These are phyloP conservation scores for Haematococcus lacustris DNA, from an alignment of 139 green algal species.

Conservation along the genomic window DNA sequence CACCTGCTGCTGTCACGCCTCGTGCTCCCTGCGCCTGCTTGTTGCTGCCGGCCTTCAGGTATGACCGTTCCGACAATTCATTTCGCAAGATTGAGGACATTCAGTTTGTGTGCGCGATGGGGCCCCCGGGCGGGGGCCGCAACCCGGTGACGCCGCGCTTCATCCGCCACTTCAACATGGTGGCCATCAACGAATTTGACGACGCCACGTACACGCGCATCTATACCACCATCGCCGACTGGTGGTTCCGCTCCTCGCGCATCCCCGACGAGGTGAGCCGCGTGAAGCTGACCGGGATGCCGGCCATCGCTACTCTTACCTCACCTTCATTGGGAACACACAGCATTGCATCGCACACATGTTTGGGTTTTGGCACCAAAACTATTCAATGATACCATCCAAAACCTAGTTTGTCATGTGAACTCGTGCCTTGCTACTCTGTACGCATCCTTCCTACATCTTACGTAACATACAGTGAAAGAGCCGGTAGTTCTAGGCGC, in stretches of 20 bases:
- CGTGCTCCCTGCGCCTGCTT: neutral
- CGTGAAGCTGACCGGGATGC: too few relatives aligned
- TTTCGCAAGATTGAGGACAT: slow-evolving; percentile 57
- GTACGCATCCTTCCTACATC: too few relatives aligned
- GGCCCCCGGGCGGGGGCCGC: slow-evolving; percentile 60
- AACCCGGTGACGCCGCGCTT: slow-evolving; percentile 38
- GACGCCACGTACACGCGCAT: slow-evolving; percentile 49
- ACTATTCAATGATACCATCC: too few relatives aligned
- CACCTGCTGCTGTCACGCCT: neutral
- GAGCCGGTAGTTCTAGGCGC: too few relatives aligned
- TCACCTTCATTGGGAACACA: too few relatives aligned
- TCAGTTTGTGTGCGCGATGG: slow-evolving; percentile 67
- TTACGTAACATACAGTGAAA: too few relatives aligned
- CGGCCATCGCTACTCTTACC: too few relatives aligned
- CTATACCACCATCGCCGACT: slow-evolving; percentile 60
- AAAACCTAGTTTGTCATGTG: too few relatives aligned
- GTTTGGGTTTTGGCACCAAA: too few relatives aligned
- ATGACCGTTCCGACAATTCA: slow-evolving; percentile 51
- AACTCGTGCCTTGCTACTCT: too few relatives aligned
- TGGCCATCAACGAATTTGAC: slow-evolving; percentile 43
- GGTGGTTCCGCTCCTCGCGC: slow-evolving; percentile 30
- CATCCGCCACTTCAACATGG: slow-evolving; percentile 58
- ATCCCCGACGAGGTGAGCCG: slow-evolving; percentile 1
- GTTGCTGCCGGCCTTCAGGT: slow-evolving; percentile 13
- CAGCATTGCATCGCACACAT: too few relatives aligned